Evolutionary conservation across 2,329 filamentous ascomycete genomes (phyloP), one percentile per base, ranked within the genome.

Genomic region (Arthrobotrys conoides): DNA sequence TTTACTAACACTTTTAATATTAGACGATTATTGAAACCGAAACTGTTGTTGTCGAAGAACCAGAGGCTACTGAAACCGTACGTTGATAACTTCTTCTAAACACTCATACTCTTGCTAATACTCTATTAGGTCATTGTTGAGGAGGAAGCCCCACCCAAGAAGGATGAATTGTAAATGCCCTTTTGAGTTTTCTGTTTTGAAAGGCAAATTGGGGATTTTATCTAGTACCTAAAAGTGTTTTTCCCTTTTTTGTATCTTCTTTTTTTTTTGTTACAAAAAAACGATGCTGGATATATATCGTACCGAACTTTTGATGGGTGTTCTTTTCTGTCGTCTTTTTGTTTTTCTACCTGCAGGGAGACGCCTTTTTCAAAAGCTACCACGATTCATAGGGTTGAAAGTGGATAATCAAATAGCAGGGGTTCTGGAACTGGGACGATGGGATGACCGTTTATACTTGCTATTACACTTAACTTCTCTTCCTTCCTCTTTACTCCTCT

Each of bases 271-370:
- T 20, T 36, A 36, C 16, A 59, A 41, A 38, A 20, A 20, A 20
- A 30, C 53, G 30, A 59, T 18, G 53, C 53, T 66, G 69, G 69
- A 72, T 72, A 72, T 72, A 72, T 72, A 72, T 41, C 30, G 27
- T n/a, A 16, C 38, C 44, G 27, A 12, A 33, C 51, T 51, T 70
- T 59, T 41, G 33, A n/a, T 16, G 67, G 67, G 38, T 41, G 24
- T 33, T 38, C 41, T 44, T 44, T 53, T 48, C 38, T 46, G 57
- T 71, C 53, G 30, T 70, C 9, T 70, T 65, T 55, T n/a, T 38
- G 30, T n/a, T 33, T 55, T 55, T 55, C 24, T 33, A 55, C 48
- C 48, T 53, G 38, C 38, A 41, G 20, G 48, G 48, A 36, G 33
- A 53, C 8, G 30, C 48, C 48, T 55, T 55, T 55, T n/a, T 24